Conservation (phyloP, 2,329 filamentous ascomycete species). For the Pseudocercospora pini-densiflorae region DNA sequence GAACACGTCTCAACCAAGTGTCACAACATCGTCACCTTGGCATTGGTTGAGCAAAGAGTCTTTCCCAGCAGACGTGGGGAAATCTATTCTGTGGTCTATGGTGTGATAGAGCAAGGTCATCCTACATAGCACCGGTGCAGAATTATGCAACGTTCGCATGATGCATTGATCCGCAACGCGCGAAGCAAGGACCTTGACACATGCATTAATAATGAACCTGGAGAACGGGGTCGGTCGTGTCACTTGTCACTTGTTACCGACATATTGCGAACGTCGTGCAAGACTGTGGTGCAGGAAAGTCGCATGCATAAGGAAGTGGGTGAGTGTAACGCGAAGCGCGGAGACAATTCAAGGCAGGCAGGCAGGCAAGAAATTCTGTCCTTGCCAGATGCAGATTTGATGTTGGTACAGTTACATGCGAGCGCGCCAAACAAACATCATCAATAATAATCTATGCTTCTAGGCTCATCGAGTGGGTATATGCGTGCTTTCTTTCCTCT, state of each 20-base stretch:
- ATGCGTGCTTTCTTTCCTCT: not conserved
- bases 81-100: not conserved
- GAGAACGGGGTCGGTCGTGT: not conserved
- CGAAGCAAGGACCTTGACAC: conserved; percentile 3
- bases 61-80: not conserved
- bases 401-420: not conserved
- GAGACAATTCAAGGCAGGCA: not conserved
- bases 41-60: not conserved
- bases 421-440: not conserved
- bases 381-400: not conserved
- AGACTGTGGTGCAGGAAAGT: not conserved
- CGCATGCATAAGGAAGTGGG: not conserved
- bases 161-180: conserved; percentile 5
- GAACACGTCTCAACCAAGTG: not conserved
- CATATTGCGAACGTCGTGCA: not conserved
- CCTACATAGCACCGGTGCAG: not conserved
- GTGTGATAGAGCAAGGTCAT: not conserved
- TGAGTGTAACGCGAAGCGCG: not conserved
- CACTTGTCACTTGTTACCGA: not conserved
- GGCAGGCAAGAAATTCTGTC: not conserved
- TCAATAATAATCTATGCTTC: not conserved
- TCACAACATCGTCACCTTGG: not conserved
- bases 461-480: not conserved
- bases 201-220: not conserved
- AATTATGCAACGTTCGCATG: conserved; percentile 1